Base-by-base conservation (phyloP, 1,139 yeast species). In the Hyphopichia wangnamkhiaoensis region DNA sequence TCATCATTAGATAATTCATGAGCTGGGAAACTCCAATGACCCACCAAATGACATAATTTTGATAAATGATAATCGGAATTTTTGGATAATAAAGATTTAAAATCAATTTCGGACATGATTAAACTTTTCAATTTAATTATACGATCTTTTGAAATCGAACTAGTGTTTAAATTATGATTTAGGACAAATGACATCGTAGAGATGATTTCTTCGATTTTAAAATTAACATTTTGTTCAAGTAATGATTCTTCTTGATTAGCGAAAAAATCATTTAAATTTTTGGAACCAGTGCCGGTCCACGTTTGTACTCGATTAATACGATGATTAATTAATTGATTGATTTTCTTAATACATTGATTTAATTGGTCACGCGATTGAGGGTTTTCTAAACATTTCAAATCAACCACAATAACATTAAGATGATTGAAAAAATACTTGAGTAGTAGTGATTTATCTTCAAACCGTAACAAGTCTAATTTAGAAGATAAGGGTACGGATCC, bases 1-100 rank as follows among this genome's bases (percentile, higher is more conserved):
- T 86, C 94, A 56, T 84, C 88, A 53, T 76, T 74, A n/a, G 76
- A 55, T 35, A 84, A 63, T 50, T 79, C 79, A 57, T 83, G 90
- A 1, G 91, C 88, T 15, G 83, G 82, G 55, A 84, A 84, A 40
- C 79, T 76, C 77, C 77, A 73, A 47, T 64, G 70, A 17, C 76
- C 76, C 6, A 72, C 72, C 31, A 62, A 53, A 44, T 65, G 65
- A 42, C 80, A 49, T 24, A 74, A 46, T 23, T 52, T 43, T 12
- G 52, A 40, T 28, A 67, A 53, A 44, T 66, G 71, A 10, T 43
- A 43, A 7, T 56, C 47, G 1, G 57, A 42, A 45, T 54, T 49
- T 37, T 64, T 48, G 5, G 56, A 45, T 38, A 71, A 56, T 39
- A 71, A 50, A 15, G 46, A 39, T 26, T 51, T 41, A 52, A 75